Conservation (phyloP, 768 basidiomycete genomes). For the Myochromella boudieri region DNA sequence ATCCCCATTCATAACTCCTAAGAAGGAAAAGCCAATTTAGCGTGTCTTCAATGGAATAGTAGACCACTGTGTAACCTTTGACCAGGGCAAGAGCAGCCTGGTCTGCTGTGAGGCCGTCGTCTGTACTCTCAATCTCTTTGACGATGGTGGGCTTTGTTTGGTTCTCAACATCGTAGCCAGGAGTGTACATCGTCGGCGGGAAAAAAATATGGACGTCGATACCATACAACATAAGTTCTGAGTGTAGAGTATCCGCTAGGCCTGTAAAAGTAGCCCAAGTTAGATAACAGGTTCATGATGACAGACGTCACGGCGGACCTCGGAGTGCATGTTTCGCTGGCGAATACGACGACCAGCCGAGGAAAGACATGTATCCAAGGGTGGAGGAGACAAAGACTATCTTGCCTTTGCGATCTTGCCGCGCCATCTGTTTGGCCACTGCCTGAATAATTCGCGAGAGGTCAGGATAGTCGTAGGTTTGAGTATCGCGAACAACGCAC, state of each 20-base stretch:
- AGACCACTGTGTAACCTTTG: constrained; percentile 41
- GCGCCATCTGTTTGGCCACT: constrained; percentile 64
- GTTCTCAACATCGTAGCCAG: constrained; percentile 77
- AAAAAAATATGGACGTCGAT: constrained; percentile 81
- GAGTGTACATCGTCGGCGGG: constrained; percentile 77
- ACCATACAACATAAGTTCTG: constrained; percentile 75
- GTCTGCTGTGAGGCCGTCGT: constrained; percentile 63
- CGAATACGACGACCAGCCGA: constrained; percentile 79
- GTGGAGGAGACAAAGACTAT: constrained; percentile 77
- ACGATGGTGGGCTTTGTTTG: constrained; percentile 75
- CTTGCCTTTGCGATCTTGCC: constrained; percentile 57
- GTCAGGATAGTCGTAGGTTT: not conserved
- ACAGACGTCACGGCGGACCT: constrained; percentile 41
- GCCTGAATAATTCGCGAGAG: constrained; percentile 39
- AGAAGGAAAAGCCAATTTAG: not conserved
- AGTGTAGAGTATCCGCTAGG: constrained; percentile 80
- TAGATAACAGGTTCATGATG: not conserved
- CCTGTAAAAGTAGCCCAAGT: constrained; percentile 38
- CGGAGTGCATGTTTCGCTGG: constrained; percentile 85
- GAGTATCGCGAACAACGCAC: constrained; percentile 28
- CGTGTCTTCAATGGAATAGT: not conserved
- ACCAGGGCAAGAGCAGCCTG: constrained; percentile 59
- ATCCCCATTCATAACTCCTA: constrained; percentile 68
- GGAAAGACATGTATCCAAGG: constrained; percentile 70
- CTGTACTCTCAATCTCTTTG: constrained; percentile 73